phyloP scores from a whole-genome alignment of 1,284 basidiomycete species.

The Rhodotorula sp. region DNA sequence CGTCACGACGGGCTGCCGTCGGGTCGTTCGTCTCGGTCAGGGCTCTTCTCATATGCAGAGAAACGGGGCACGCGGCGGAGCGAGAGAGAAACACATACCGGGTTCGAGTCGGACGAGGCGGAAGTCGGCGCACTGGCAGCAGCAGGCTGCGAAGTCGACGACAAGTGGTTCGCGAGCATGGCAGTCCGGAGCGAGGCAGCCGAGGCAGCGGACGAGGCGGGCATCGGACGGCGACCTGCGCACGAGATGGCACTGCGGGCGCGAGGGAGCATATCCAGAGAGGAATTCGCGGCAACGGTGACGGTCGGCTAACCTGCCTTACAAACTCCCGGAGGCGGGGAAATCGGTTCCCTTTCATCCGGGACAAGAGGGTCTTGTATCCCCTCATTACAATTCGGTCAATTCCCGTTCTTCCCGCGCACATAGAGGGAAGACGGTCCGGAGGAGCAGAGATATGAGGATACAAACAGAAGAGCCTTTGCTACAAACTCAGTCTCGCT shows the following conservation, averaged over 20 bases:
- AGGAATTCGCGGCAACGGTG: neutral
- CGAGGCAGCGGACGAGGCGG: neutral
- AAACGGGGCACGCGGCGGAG: neutral
- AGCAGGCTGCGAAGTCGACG: conserved; percentile 1
- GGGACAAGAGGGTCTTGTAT: too few relatives aligned
- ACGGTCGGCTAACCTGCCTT: neutral
- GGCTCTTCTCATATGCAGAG: neutral
- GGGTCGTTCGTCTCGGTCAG: neutral
- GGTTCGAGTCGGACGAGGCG: neutral
- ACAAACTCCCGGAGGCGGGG: neutral
- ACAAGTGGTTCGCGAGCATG: conserved; percentile 12
- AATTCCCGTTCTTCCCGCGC: too few relatives aligned
- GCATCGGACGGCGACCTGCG: neutral
- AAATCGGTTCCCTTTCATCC: too few relatives aligned
- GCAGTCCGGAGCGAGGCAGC: neutral
- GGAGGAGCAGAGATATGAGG: too few relatives aligned
- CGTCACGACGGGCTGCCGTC: conserved; percentile 55
- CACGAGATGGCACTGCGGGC: neutral
- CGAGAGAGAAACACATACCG: neutral
- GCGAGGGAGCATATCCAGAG: neutral
- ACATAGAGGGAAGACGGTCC: too few relatives aligned
- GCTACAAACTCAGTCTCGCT: too few relatives aligned
- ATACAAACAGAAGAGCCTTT: too few relatives aligned
- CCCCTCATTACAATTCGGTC: too few relatives aligned
- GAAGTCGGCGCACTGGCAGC: neutral